A percentile compares a stretch with the other conserved stretches of the same genome.
Conservation (phyloP, 2,329 filamentous ascomycete genomes). For the Colletotrichum caudatum region DNA sequence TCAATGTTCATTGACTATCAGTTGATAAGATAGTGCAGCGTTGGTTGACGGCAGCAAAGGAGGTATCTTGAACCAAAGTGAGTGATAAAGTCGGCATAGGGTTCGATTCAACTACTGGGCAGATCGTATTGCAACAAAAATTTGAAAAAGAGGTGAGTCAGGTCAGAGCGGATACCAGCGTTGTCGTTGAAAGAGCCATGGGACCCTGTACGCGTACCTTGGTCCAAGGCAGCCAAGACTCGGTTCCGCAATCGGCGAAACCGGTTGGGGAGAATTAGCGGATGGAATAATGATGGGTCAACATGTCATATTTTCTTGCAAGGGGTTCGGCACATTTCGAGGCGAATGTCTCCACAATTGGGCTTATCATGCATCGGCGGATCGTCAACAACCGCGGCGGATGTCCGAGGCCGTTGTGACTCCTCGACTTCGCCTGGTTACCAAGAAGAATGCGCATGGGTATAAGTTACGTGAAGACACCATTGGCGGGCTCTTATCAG, state of each 20-base stretch:
- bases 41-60: neutral
- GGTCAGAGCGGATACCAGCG: slow-evolving; percentile 10
- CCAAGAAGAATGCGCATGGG: neutral
- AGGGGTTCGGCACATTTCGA: slow-evolving; percentile 32
- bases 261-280: neutral
- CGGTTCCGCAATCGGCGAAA: slow-evolving; percentile 33
- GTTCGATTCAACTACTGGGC: neutral
- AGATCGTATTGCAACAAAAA: slow-evolving; percentile 1
- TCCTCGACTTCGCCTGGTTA: neutral
- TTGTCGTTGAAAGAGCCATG: neutral
- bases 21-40: neutral
- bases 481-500: neutral
- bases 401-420: slow-evolving; percentile 25
- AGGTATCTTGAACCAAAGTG: neutral
- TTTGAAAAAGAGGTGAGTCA: slow-evolving; percentile 2
- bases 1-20: neutral
- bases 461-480: neutral
- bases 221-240: slow-evolving; percentile 3
- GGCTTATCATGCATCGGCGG: slow-evolving; percentile 21
- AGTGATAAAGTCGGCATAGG: neutral
- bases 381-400: slow-evolving; percentile 25
- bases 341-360: slow-evolving; percentile 32
- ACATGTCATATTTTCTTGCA: neutral
- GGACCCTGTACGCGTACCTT: too few relatives aligned
- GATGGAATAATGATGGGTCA: slow-evolving; percentile 21